Base-by-base conservation (phyloP, 2,329 filamentous ascomycete genomes). In the Gnomoniopsis sp. region DNA sequence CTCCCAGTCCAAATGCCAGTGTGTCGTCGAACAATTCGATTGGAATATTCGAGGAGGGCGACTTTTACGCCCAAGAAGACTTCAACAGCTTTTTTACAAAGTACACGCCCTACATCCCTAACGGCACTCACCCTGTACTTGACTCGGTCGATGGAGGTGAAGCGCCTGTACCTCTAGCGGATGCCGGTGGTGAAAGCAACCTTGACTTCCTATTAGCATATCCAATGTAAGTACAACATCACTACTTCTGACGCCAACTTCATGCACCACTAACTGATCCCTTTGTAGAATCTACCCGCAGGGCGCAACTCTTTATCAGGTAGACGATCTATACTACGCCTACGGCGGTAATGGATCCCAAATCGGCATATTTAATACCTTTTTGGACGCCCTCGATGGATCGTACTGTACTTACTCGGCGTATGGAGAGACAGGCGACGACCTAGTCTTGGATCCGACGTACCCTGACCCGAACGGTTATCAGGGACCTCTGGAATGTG, bases 401-500 rank as follows among this genome's bases (percentile, higher is more conserved):
- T 77, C 75, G 36, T 82, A 82, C 67, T 82, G 80, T 72, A 75
- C 71, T 4, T 77, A 74, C 59, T 71, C 68, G 17, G 78, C 77
- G 15, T 81, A 72, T 52, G 77, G 77, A 53, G 74, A 79, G 64
- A 79, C 74, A 0, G 79, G 79, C 33, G 70, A 82, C 62, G 59
- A 53, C n/a, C 44, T 49, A 71, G 69, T 56, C 49, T 68, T 79
- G 17, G 80, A 83, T 58, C 77, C 79, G 0, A 66, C 68, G 1
- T 83, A 84, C 63, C 81, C 80, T 0, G 75, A 83, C 62, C 69
- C 72, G 0, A 64, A 68, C 33, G 80, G 79, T 23, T 84, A 81
- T 70, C 77, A 78, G 59, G 79, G 79, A 21, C 59, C 68, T 46
- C 68, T 73, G 21, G 66, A 69, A 62, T 74, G 69, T 62, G 71